Conservation (phyloP, 371 early-diverging fungal species). For the Mortierella sp. region DNA sequence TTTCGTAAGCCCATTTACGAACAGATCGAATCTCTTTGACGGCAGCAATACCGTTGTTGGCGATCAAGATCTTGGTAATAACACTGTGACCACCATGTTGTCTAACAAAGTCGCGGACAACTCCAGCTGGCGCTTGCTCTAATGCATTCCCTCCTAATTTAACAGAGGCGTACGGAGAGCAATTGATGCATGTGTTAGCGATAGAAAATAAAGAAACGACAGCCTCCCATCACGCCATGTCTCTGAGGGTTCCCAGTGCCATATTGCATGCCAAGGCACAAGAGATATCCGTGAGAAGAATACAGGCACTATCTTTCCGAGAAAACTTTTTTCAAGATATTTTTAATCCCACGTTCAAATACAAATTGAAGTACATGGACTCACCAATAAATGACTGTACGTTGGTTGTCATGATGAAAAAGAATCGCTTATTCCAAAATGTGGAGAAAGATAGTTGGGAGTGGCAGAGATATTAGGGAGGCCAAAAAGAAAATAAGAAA, state of each 20-base stretch:
- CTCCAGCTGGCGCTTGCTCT: slow-evolving; percentile 66
- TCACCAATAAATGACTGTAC: slow-evolving; percentile 50
- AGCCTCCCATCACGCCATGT: neutral
- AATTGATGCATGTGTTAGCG: slow-evolving; percentile 5
- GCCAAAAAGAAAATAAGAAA: neutral
- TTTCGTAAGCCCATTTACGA: slow-evolving; percentile 98
- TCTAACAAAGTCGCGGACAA: slow-evolving; percentile 82
- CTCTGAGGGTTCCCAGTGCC: neutral
- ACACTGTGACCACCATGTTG: slow-evolving; percentile 89
- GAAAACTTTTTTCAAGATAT: neutral
- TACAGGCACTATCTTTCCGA: neutral
- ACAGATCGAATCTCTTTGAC: slow-evolving; percentile 99
- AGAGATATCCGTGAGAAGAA: neutral
- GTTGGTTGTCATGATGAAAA: slow-evolving; percentile 39
- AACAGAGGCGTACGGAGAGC: neutral
- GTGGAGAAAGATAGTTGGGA: neutral
- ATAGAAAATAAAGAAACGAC: neutral
- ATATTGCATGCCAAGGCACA: neutral
- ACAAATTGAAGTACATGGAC: slow-evolving; percentile 1
- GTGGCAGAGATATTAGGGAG: slow-evolving; percentile 1
- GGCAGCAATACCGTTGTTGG: slow-evolving; percentile 99
- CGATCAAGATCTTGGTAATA: slow-evolving; percentile 93
- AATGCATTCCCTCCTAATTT: slow-evolving; percentile 74
- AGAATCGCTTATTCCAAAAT: neutral
- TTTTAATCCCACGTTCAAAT: neutral